Percentiles rank a stretch among this genome's conserved stretches.
Conservation (phyloP, 352 stramenopile species). For the Pythium apleroticum region DNA sequence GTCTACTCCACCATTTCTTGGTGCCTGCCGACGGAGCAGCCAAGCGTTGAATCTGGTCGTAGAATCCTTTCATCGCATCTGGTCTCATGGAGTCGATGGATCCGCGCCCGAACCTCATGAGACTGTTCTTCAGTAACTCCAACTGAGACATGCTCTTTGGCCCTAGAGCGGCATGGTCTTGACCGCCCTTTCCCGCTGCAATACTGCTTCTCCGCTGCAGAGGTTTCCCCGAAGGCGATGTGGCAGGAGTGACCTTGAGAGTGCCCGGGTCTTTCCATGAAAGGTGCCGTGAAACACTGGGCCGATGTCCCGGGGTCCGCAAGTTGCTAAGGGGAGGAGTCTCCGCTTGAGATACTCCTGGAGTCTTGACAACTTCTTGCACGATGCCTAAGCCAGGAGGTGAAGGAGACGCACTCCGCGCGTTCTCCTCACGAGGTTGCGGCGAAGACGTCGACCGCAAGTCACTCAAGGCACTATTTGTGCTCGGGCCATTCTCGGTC, state of each 20-base stretch:
- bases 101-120: conserved; percentile 5
- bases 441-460: not conserved
- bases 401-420: not conserved
- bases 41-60: conserved; percentile 43
- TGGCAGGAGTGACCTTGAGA: conserved; percentile 8
- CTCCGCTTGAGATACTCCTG: not conserved
- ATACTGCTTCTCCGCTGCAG: conserved; percentile 9
- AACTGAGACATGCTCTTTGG: conserved; percentile 18
- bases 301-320: not conserved
- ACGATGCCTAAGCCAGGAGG: not conserved
- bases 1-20: conserved; percentile 35
- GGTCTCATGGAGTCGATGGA: conserved; percentile 26
- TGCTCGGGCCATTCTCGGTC: not conserved
- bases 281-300: conserved; percentile 8
- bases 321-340: not conserved
- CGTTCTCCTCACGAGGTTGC: not conserved
- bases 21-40: conserved; percentile 11
- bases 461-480: not conserved
- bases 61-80: conserved; percentile 58
- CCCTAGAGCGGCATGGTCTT: not conserved
- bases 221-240: not conserved
- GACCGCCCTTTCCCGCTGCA: not conserved
- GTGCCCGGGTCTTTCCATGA: conserved; percentile 9
- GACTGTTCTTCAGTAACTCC: conserved; percentile 20
- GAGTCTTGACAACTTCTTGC: not conserved